Conservation (phyloP, 2,329 filamentous ascomycete species). For the Claviceps pazoutovae region DNA sequence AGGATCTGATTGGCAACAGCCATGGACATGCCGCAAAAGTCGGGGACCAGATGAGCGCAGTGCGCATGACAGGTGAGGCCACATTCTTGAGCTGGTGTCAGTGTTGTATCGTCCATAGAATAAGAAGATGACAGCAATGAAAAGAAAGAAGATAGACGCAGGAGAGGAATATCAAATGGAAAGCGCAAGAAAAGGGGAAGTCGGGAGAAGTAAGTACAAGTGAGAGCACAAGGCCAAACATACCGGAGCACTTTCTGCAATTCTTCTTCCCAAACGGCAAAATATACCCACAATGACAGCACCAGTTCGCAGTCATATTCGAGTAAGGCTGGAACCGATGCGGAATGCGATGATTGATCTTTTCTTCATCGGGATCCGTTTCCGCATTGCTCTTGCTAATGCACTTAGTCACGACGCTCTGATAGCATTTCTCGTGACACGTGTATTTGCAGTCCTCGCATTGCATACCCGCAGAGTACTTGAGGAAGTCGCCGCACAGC, state of each 20-base stretch:
- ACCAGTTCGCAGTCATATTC: constrained; percentile 98
- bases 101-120: neutral
- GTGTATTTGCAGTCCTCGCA: constrained; percentile 99
- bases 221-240: constrained; percentile 15
- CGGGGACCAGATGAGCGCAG: constrained; percentile 89
- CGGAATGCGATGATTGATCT: constrained; percentile 98
- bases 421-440: constrained; percentile 94
- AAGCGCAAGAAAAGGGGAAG: neutral
- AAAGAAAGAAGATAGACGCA: neutral
- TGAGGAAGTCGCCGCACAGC: constrained; percentile 93
- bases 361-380: constrained; percentile 95
- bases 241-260: constrained; percentile 80
- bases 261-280: constrained; percentile 91
- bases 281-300: constrained; percentile 95
- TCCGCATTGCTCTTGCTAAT: constrained; percentile 99
- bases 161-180: neutral
- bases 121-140: neutral
- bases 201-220: no score
- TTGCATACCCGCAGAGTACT: constrained; percentile 97
- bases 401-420: constrained; percentile 95
- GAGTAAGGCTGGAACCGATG: constrained; percentile 95
- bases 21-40: constrained; percentile 99
- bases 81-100: constrained; percentile 50
- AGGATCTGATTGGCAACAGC: constrained; percentile 88
- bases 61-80: constrained; percentile 78